A percentile compares a stretch with the other conserved stretches of the same genome.
Evolutionary conservation across 345 rosid species (phyloP).

Genomic region (Anacardium occidentale): DNA sequence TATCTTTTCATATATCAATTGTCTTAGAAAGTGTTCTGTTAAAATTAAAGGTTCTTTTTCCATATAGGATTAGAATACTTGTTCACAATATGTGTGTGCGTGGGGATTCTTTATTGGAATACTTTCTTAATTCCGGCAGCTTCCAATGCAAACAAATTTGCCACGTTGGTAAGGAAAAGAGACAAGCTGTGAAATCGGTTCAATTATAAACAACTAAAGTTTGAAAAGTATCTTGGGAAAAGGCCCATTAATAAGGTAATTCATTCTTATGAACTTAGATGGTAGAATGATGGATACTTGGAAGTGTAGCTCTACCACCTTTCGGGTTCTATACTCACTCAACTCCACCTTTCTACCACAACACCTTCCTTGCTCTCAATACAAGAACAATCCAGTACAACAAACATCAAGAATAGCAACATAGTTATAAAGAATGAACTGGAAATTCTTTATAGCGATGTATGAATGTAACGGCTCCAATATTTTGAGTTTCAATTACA

Average conservation of each 20-base stretch:
- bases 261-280: slow-evolving; percentile 17
- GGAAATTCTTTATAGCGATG: no score
- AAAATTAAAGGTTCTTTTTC: slow-evolving; percentile 72
- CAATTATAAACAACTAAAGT: slow-evolving; percentile 76
- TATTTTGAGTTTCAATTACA: no score
- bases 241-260: slow-evolving; percentile 71
- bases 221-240: slow-evolving; percentile 75
- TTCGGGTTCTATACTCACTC: no score
- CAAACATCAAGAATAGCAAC: no score
- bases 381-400: no score
- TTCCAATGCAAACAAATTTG: slow-evolving; percentile 74
- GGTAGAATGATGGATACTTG: background rate
- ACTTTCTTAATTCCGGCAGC: slow-evolving; percentile 54
- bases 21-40: slow-evolving; percentile 16
- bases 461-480: no score
- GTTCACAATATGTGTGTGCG: slow-evolving; percentile 84
- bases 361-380: no score
- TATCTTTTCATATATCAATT: background rate
- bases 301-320: no score
- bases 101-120: slow-evolving; percentile 52
- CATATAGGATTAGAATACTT: slow-evolving; percentile 81
- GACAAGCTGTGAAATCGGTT: slow-evolving; percentile 81
- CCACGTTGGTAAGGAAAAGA: slow-evolving; percentile 69
- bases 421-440: no score
- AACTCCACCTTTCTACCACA: no score